Percentiles rank a stretch among this genome's conserved stretches.
phyloP scores from a whole-genome alignment of 768 basidiomycete species.

The Cystobasidium tubakii region DNA sequence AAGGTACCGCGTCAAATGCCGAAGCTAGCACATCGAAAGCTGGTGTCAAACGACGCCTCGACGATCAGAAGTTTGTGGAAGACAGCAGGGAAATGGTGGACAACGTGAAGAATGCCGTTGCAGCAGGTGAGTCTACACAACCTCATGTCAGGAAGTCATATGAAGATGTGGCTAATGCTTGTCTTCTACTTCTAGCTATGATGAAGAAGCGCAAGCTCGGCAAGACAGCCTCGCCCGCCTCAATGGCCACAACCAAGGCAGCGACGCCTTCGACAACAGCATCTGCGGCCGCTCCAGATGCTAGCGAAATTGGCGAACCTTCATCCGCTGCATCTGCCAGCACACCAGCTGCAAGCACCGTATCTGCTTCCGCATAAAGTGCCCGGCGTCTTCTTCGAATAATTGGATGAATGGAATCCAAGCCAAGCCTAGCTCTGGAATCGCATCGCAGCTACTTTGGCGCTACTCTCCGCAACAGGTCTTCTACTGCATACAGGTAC shows the following conservation, averaged over 20 bases:
- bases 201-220: conserved; percentile 69
- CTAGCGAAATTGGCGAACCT: neutral
- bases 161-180: neutral
- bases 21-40: conserved; percentile 51
- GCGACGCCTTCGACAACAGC: neutral
- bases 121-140: conserved; percentile 58
- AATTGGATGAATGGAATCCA: too few relatives aligned
- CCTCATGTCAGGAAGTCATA: conserved; percentile 39
- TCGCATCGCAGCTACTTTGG: too few relatives aligned
- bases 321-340: neutral
- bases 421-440: too few relatives aligned
- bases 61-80: conserved; percentile 86
- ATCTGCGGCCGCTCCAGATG: neutral
- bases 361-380: neutral
- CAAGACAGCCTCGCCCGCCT: neutral
- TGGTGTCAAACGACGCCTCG: conserved; percentile 80
- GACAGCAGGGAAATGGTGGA: conserved; percentile 86
- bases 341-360: neutral
- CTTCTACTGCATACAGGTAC: too few relatives aligned
- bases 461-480: too few relatives aligned
- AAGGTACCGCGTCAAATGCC: conserved; percentile 48
- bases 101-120: conserved; percentile 81
- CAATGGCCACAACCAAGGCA: neutral
- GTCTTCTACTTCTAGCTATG: conserved; percentile 54
- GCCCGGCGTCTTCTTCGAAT: neutral